Evolutionary conservation across 2,329 filamentous ascomycete genomes (phyloP).

Genomic region (Elsinoe ampelina): DNA sequence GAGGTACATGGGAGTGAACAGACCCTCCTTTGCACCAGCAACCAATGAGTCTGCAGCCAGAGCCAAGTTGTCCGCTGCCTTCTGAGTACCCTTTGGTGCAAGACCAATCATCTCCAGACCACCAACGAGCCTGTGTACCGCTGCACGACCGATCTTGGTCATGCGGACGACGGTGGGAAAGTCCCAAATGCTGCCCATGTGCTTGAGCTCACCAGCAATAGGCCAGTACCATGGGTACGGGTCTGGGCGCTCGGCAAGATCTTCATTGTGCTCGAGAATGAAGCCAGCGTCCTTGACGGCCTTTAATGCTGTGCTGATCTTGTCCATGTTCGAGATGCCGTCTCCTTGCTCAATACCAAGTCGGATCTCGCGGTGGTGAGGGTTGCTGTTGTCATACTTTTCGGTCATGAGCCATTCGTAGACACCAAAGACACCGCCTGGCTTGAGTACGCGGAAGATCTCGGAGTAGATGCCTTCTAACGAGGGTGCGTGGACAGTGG

Average conservation of each 20-base stretch:
- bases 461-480: conserved; percentile 88
- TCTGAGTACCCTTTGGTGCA: conserved; percentile 76
- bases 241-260: conserved; percentile 70
- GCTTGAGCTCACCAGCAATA: conserved; percentile 71
- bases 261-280: conserved; percentile 71
- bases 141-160: conserved; percentile 70
- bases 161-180: conserved; percentile 77
- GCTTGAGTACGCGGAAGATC: conserved; percentile 92
- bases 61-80: conserved; percentile 86
- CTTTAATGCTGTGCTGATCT: conserved; percentile 65
- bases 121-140: conserved; percentile 70
- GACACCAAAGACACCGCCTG: conserved; percentile 88
- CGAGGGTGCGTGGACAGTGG: conserved; percentile 85
- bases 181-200: conserved; percentile 72
- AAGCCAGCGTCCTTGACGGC: conserved; percentile 87
- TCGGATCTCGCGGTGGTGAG: conserved; percentile 78
- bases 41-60: conserved; percentile 76
- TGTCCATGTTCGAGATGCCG: conserved; percentile 97
- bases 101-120: conserved; percentile 64
- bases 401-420: conserved; percentile 99
- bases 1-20: conserved; percentile 99
- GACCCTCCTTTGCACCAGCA: conserved; percentile 72
- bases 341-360: conserved; percentile 92
- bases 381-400: conserved; percentile 79
- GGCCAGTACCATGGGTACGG: conserved; percentile 89